Evolutionary conservation across 805 yeast species (phyloP).

Genomic region (Cyberlindnera bimundalis): DNA sequence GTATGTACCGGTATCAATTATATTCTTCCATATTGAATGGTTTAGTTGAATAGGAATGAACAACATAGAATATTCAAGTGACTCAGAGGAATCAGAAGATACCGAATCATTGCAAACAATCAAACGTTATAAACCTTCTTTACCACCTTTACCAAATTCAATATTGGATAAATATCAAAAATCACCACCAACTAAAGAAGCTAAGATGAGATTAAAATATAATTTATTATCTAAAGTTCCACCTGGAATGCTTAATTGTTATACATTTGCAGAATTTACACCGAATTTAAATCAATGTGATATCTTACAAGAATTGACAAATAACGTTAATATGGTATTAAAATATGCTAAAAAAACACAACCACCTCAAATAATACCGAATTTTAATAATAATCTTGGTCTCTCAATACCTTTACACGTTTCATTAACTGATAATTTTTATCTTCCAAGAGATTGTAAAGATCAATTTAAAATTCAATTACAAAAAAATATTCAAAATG

Average conservation of each 20-base stretch:
- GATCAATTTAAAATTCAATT: constrained; percentile 1
- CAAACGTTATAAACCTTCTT: neutral
- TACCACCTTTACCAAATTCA: constrained; percentile 16
- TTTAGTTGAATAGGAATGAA: neutral
- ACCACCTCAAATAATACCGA: constrained; percentile 11
- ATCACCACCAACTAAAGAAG: neutral
- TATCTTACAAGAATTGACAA: neutral
- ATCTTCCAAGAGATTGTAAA: constrained; percentile 7
- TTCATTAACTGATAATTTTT: constrained; percentile 16
- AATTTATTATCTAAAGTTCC: constrained; percentile 1
- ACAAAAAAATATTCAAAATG: neutral
- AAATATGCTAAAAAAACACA: constrained; percentile 3
- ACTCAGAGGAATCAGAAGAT: constrained; percentile 1
- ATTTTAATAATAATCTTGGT: constrained; percentile 6
- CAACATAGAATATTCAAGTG: constrained; percentile 2
- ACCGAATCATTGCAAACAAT: neutral
- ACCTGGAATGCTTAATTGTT: constrained; percentile 8
- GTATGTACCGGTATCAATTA: too few relatives aligned
- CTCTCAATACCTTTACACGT: constrained; percentile 14
- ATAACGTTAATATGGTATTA: constrained; percentile 14
- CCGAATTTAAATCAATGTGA: constrained; percentile 5
- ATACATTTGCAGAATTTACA: constrained; percentile 9
- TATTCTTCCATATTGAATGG: too few relatives aligned
- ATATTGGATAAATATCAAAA: constrained; percentile 6
- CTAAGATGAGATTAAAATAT: constrained; percentile 6